Base-by-base conservation (phyloP, 768 basidiomycete genomes). In the Lactifluus pinguis region DNA sequence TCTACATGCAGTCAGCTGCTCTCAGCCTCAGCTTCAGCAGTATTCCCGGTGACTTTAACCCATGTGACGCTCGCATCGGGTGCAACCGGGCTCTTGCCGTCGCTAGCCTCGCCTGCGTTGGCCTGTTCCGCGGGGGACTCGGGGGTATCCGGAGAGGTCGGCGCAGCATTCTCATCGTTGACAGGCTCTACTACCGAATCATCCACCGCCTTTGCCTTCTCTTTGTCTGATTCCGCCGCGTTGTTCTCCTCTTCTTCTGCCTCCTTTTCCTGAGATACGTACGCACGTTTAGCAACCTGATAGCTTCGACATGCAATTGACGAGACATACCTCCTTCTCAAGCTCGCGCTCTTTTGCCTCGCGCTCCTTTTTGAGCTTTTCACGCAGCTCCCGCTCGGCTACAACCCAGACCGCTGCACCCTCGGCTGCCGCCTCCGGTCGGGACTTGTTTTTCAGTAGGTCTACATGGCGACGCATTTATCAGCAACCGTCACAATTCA, bases 401-500 rank as follows among this genome's bases (percentile, higher is more conserved):
- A 80, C 72, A 15, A 92, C 89, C 92, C 92, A 95, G 42, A 74
- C 79, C 1, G 76, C 77, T 21, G 84, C 85, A 13, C 80, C 83
- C 21, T 77, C 74, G 2, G 89, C 86, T 29, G 91, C 90, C 2
- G 78, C 76, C 68, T 91, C 86, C 2, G 92, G 91, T 56, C 87
- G 78, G 21, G 86, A 84, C 75, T 95, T 94, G 76, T 92, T 86
- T 73, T 86, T 86, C 60, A 95, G 77, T 61, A 95, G 69, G 73
- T 90, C 87, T 89, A 67, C 41, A 53, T 55, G 34, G 47, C 17
- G 51, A 41, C 47, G 62, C 17, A 44, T 44, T 41, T 47, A 50
- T 67, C 66, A 65, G 54, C 67, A 60, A 65, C 70, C 61, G 68
- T 64, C 67, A 68, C 60, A 66, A 47, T 41, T 34, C 53, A 52